Conservation (phyloP, 2,329 filamentous ascomycete genomes). For the Acrodontium crateriforme region DNA sequence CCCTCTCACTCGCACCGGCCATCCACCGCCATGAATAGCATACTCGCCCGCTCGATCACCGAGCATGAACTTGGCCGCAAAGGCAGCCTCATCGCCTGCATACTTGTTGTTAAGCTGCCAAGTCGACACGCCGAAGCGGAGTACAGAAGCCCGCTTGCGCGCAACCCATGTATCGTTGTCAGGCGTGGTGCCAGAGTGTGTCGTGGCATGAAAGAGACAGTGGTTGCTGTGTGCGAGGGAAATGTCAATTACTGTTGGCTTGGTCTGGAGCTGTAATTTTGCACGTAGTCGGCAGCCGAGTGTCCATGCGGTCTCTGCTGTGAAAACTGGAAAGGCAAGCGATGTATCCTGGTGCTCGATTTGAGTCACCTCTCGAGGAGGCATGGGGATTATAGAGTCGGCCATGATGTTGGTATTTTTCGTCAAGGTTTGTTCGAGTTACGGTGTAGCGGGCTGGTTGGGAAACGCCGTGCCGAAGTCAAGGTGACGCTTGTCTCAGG, state of each 20-base stretch:
- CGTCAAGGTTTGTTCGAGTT: too few relatives aligned
- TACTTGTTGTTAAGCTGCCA: conserved; percentile 62
- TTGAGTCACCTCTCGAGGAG: conserved; percentile 23
- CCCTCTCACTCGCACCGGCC: conserved; percentile 54
- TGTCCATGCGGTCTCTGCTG: conserved; percentile 48
- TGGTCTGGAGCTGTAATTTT: conserved; percentile 42
- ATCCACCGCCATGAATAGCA: conserved; percentile 65
- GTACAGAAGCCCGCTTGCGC: conserved; percentile 57
- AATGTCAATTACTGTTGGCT: conserved; percentile 50
- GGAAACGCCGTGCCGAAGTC: too few relatives aligned
- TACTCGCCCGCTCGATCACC: conserved; percentile 44
- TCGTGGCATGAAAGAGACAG: conserved; percentile 54
- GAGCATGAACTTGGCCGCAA: conserved; percentile 49
- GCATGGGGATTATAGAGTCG: conserved; percentile 13
- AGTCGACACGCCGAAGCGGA: conserved; percentile 55
- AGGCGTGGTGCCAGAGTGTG: conserved; percentile 51
- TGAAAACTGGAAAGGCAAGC: conserved; percentile 43
- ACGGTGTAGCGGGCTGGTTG: too few relatives aligned
- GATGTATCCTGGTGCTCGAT: conserved; percentile 29
- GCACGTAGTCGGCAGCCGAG: conserved; percentile 51
- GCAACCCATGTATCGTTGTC: conserved; percentile 45
- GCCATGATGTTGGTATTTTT: conserved; percentile 7
- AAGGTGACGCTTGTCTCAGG: too few relatives aligned
- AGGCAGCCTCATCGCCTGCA: conserved; percentile 46
- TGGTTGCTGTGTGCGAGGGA: conserved; percentile 38